phyloP scores from a whole-genome alignment of 2,329 filamentous ascomycete species.

The Cryphonectria parasitica region DNA sequence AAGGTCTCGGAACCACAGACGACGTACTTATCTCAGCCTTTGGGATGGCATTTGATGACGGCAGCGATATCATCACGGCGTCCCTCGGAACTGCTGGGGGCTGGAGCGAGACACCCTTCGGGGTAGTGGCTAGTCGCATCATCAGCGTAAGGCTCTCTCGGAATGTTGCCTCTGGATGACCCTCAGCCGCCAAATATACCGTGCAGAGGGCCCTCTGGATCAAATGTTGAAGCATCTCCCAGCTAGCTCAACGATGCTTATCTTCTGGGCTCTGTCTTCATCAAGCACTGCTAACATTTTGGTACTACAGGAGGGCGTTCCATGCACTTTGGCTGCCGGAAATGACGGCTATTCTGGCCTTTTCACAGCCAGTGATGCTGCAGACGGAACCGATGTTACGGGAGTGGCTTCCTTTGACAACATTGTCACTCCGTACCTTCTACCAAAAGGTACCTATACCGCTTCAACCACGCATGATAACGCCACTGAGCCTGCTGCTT shows the following conservation, averaged over 20 bases:
- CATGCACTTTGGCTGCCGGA: slow-evolving; percentile 35
- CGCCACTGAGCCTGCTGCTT: slow-evolving; percentile 10
- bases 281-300: not conserved
- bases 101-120: slow-evolving; percentile 36
- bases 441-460: slow-evolving; percentile 31
- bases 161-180: too few relatives aligned
- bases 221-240: not conserved
- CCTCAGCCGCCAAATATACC: too few relatives aligned
- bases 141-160: slow-evolving; percentile 29
- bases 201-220: not conserved
- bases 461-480: slow-evolving; percentile 16
- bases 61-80: slow-evolving; percentile 40
- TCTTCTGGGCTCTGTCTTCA: not conserved
- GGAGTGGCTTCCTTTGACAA: slow-evolving; percentile 36
- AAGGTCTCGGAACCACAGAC: slow-evolving; percentile 31
- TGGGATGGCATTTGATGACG: slow-evolving; percentile 48
- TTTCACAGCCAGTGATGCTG: slow-evolving; percentile 33
- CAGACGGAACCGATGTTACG: slow-evolving; percentile 34
- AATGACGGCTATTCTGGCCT: slow-evolving; percentile 35
- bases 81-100: slow-evolving; percentile 36
- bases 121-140: slow-evolving; percentile 36
- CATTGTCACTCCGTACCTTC: slow-evolving; percentile 27
- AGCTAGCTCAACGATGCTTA: not conserved
- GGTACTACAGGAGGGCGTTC: slow-evolving; percentile 32
- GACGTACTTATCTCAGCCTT: slow-evolving; percentile 48